Evolutionary conservation across 805 yeast genomes (phyloP), one percentile per base, ranked within the genome.

Genomic region (Priceomyces melissophilus): DNA sequence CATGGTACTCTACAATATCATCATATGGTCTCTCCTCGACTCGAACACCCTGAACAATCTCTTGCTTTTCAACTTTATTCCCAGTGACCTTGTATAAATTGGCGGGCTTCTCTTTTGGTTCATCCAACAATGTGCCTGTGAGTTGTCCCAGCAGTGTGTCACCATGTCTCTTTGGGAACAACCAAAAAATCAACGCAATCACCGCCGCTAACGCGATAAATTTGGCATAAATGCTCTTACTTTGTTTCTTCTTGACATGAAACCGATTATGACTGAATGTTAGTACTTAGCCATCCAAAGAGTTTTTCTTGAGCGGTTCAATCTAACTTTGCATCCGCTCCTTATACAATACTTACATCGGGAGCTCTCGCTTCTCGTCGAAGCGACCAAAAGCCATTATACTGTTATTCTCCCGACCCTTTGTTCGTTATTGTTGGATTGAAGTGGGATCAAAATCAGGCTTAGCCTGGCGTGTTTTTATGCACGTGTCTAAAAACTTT

Each of bases 1-100:
- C 91, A 52, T 79, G 84, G 42, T 63, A 69, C 39, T 82, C 82
- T 12, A 81, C 81, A 0, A 76, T 65, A 3, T 74, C 65, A 27
- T 63, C 71, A 42, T 68, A 63, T 7, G 16, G 35, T 26, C 13
- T 20, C 25, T 12, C 71, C 52, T 40, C 67, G 67, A 13, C 72
- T 72, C 2, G 46, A 40, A 7, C 44, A 33, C 20, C 49, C 50
- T 14, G 37, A 33, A 10, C 30, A 31, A 3, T 35, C 47, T n/a
- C 46, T 27, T 46, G 40, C 35, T 35, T 34, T 15, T 38, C 37
- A 15, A 62, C 59, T 2, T 67, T 67, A 25, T 62, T 64, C 35
- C 61, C 59, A 36, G 67, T 63, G 26, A 53, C 68, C 3, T 41
- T 46, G 48, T 61, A 65, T 16, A 55, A 35, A 35, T 63, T 54